phyloP scores from a whole-genome alignment of 768 basidiomycete genomes.

The Lentinula guzmanii region DNA sequence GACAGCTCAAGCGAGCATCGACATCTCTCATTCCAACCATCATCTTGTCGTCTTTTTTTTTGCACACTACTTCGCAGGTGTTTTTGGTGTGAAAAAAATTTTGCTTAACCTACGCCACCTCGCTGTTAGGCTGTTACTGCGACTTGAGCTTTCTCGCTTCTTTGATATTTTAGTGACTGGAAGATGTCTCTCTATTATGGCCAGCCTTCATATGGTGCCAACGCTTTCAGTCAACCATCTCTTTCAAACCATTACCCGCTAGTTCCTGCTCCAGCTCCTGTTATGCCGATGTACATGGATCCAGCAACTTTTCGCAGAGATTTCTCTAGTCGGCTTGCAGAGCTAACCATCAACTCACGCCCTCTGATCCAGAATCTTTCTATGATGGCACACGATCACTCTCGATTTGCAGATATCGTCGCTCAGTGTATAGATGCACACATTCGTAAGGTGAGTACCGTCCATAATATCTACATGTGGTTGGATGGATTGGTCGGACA shows the following conservation, averaged over 20 bases:
- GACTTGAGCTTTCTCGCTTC: neutral
- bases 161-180: neutral
- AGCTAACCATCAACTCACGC: constrained; percentile 91
- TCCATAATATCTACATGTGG: neutral
- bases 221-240: constrained; percentile 17
- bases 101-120: neutral
- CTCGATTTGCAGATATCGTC: constrained; percentile 73
- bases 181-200: constrained; percentile 7
- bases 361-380: constrained; percentile 91
- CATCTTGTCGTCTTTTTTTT: neutral
- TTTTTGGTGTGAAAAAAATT: constrained; percentile 3
- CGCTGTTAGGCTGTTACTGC: neutral
- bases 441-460: constrained; percentile 78
- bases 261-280: constrained; percentile 28
- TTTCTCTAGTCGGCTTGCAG: constrained; percentile 64
- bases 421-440: constrained; percentile 80
- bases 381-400: constrained; percentile 84
- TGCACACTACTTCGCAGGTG: neutral
- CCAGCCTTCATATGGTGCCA: constrained; percentile 6
- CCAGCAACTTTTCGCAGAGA: constrained; percentile 74
- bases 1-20: neutral
- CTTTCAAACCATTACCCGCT: constrained; percentile 37
- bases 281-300: constrained; percentile 39
- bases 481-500: constrained; percentile 22
- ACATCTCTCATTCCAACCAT: constrained; percentile 4